A percentile compares a stretch with the other conserved stretches of the same genome.
Conservation (phyloP, 1,284 basidiomycete species). For the Malassezia japonica region DNA sequence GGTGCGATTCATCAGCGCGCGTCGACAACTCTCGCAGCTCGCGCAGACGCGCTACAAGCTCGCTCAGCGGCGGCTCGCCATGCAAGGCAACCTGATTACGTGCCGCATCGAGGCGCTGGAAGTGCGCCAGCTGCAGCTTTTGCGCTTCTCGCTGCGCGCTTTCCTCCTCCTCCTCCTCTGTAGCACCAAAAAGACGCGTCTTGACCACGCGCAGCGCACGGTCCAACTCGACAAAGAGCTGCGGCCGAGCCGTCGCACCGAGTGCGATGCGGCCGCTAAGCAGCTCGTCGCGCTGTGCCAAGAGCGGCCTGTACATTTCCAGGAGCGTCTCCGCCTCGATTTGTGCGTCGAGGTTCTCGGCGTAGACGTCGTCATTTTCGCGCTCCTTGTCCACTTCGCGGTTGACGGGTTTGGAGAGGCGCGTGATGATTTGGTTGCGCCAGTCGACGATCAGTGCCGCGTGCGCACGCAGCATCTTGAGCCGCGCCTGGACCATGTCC, state of each 20-base stretch:
- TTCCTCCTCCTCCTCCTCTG: slow-evolving; percentile 18
- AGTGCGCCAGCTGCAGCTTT: slow-evolving; percentile 30
- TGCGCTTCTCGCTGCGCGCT: slow-evolving; percentile 25
- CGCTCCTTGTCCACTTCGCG: slow-evolving; percentile 36
- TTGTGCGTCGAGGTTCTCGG: slow-evolving; percentile 42
- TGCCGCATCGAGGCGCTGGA: slow-evolving; percentile 31
- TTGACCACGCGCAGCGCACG: slow-evolving; percentile 17
- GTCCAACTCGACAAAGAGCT: slow-evolving; percentile 31
- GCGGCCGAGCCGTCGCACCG: slow-evolving; percentile 29
- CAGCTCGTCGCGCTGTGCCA: slow-evolving; percentile 37
- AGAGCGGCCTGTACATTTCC: slow-evolving; percentile 40
- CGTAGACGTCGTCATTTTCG: slow-evolving; percentile 42
- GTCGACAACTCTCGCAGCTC: slow-evolving; percentile 16
- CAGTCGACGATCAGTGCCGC: slow-evolving; percentile 28
- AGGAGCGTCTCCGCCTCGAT: slow-evolving; percentile 39
- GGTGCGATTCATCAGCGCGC: slow-evolving; percentile 18
- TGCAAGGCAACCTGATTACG: slow-evolving; percentile 18
- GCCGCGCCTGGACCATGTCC: neutral
- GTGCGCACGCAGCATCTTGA: slow-evolving; percentile 23
- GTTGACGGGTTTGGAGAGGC: slow-evolving; percentile 31
- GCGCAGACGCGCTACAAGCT: slow-evolving; percentile 19
- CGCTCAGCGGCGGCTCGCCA: slow-evolving; percentile 11
- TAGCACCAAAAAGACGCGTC: slow-evolving; percentile 12
- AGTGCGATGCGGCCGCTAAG: slow-evolving; percentile 29
- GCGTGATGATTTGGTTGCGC: slow-evolving; percentile 26